Conservation (phyloP, 768 basidiomycete species). For the Russula brevipes region DNA sequence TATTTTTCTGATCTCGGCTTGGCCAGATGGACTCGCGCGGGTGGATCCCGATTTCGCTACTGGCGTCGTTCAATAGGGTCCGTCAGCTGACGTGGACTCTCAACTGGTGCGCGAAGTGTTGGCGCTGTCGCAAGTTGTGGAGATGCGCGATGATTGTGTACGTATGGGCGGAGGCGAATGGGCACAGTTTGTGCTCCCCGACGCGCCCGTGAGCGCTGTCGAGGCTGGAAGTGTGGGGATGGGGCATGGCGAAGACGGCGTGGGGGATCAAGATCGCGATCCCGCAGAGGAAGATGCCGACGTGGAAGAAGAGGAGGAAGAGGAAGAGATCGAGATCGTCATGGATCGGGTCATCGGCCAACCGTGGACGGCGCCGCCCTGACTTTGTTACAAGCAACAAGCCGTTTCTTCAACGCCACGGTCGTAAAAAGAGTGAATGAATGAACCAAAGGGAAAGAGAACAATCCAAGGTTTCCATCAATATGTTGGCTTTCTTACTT, state of each 20-base stretch:
- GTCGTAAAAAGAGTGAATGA: too few relatives aligned
- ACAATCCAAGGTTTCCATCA: neutral
- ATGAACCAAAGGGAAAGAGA: neutral
- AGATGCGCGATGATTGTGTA: slow-evolving; percentile 64
- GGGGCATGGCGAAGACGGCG: neutral
- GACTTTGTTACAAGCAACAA: neutral
- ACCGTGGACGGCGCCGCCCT: slow-evolving; percentile 15
- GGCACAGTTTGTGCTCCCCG: slow-evolving; percentile 58
- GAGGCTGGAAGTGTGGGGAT: slow-evolving; percentile 24
- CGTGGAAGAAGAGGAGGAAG: slow-evolving; percentile 55
- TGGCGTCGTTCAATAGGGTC: slow-evolving; percentile 87
- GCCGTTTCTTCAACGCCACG: too few relatives aligned
- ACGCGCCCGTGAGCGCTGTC: slow-evolving; percentile 48
- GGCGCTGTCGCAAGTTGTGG: slow-evolving; percentile 56
- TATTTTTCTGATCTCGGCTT: slow-evolving; percentile 10
- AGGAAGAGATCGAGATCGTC: slow-evolving; percentile 75
- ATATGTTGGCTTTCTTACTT: slow-evolving; percentile 2
- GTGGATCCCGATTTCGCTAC: slow-evolving; percentile 76
- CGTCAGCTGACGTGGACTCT: slow-evolving; percentile 54
- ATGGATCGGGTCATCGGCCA: slow-evolving; percentile 42
- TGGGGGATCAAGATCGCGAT: slow-evolving; percentile 10
- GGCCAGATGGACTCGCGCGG: slow-evolving; percentile 83
- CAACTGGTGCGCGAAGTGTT: slow-evolving; percentile 68
- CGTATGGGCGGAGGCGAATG: slow-evolving; percentile 58
- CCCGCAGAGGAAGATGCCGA: slow-evolving; percentile 35